Conservation (phyloP, 768 basidiomycete species). For the Gloeopeniophorella convolvens region DNA sequence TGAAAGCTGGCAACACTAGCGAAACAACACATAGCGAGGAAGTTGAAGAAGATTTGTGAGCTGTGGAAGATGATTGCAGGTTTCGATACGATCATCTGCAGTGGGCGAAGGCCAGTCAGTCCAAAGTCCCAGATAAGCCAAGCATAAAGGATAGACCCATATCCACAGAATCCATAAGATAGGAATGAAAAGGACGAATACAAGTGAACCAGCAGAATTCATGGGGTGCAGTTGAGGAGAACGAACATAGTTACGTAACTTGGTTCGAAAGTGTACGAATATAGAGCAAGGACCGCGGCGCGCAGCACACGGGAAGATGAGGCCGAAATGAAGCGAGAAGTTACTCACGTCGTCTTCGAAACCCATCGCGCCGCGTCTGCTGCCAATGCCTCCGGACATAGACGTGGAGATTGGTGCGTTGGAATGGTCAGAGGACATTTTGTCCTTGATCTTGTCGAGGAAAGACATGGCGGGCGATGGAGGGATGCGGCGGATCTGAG, state of each 20-base stretch:
- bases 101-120: constrained; percentile 22
- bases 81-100: constrained; percentile 83
- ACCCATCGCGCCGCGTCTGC: constrained; percentile 47
- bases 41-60: constrained; percentile 87
- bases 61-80: constrained; percentile 70
- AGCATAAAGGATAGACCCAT: constrained; percentile 42
- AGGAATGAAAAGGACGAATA: constrained; percentile 62
- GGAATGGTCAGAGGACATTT: constrained; percentile 41
- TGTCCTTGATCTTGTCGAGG: constrained; percentile 51
- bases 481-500: neutral
- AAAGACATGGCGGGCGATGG: constrained; percentile 38
- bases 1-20: constrained; percentile 88
- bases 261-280: constrained; percentile 6
- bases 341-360: constrained; percentile 69
- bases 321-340: constrained; percentile 30
- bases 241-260: constrained; percentile 20
- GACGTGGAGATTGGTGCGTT: constrained; percentile 29
- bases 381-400: constrained; percentile 52
- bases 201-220: constrained; percentile 42
- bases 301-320: constrained; percentile 23
- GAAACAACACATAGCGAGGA: constrained; percentile 87
- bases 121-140: constrained; percentile 7
- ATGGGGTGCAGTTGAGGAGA: constrained; percentile 12
- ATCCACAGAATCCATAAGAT: constrained; percentile 59
- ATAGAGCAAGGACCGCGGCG: neutral